Percentiles rank a stretch among this genome's conserved stretches.
These are phyloP conservation scores for Trichosporon faecale DNA, from an alignment of 1,284 basidiomycete species.

Conservation along the genomic window DNA sequence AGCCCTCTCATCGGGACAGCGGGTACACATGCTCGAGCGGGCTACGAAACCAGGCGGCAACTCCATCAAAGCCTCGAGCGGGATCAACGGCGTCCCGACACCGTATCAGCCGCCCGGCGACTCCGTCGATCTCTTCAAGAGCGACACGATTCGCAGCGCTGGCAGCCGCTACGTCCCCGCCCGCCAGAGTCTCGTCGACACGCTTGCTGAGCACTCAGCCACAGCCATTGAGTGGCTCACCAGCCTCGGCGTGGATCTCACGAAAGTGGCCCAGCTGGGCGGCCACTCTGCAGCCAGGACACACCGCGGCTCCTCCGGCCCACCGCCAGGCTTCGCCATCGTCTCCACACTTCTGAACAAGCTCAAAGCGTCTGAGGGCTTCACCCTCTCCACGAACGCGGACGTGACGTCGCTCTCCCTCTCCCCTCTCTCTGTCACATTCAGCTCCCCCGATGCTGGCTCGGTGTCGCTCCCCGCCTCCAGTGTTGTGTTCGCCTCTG, in stretches of 20 bases:
- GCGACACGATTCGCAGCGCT: conserved; percentile 15
- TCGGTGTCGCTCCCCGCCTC: not conserved
- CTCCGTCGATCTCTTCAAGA: not conserved
- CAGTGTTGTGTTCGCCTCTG: conserved; percentile 17
- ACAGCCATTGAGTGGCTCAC: conserved; percentile 15
- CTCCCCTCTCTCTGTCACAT: not conserved
- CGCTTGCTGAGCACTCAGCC: conserved; percentile 9
- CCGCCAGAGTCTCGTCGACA: conserved; percentile 14
- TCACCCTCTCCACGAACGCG: conserved; percentile 11
- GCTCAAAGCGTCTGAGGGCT: conserved; percentile 10
- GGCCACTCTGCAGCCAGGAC: conserved; percentile 21
- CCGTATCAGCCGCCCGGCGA: conserved; percentile 5
- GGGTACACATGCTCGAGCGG: conserved; percentile 22
- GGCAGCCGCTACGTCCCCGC: conserved; percentile 13
- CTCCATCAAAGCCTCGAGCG: conserved; percentile 21
- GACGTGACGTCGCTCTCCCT: conserved; percentile 13
- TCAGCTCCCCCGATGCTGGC: not conserved
- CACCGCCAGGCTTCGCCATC: conserved; percentile 19
- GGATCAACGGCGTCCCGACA: conserved; percentile 23
- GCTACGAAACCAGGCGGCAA: conserved; percentile 18
- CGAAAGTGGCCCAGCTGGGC: conserved; percentile 18
- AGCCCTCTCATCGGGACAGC: conserved; percentile 11
- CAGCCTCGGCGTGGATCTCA: conserved; percentile 20
- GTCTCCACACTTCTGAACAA: conserved; percentile 16
- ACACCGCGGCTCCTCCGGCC: conserved; percentile 16